These are phyloP conservation scores for Staphylotrichum longicolle DNA, from an alignment of 495 filamentous ascomycete genomes.

Conservation along the genomic window DNA sequence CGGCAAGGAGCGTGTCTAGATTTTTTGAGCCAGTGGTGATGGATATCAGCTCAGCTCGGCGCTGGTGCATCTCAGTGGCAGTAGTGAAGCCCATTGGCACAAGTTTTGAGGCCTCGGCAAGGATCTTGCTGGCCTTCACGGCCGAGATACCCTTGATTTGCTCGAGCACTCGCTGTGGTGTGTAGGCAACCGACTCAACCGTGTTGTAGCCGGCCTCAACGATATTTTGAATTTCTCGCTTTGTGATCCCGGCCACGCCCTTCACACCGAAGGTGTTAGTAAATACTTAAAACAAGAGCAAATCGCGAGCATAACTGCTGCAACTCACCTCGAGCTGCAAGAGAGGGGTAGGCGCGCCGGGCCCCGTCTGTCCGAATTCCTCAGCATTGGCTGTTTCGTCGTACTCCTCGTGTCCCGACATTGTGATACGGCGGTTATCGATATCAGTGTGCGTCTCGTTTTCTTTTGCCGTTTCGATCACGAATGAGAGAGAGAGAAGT, in stretches of 20 bases:
- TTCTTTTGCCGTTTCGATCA: not conserved
- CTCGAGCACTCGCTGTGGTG: conserved; percentile 80
- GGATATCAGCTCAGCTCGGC: conserved; percentile 92
- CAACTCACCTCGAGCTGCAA: conserved; percentile 73
- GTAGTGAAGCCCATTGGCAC: conserved; percentile 99
- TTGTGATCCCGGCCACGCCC: conserved; percentile 82
- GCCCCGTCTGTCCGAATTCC: conserved; percentile 60
- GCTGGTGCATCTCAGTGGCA: conserved; percentile 98
- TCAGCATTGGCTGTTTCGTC: conserved; percentile 45
- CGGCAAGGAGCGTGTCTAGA: conserved; percentile 89
- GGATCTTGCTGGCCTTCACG: conserved; percentile 90
- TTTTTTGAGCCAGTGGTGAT: conserved; percentile 97
- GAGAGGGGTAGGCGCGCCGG: conserved; percentile 93
- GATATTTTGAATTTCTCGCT: conserved; percentile 88
- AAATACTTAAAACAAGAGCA: not conserved
- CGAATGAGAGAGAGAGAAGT: not conserved
- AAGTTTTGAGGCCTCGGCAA: conserved; percentile 92
- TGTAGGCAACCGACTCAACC: conserved; percentile 93
- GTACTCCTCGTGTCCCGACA: conserved; percentile 40
- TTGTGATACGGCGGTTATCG: conserved; percentile 8
- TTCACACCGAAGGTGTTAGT: conserved; percentile 32
- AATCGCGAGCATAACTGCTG: not conserved
- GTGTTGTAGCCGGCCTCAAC: conserved; percentile 92
- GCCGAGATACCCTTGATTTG: conserved; percentile 98
- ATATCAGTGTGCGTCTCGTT: conserved; percentile 5